Evolutionary conservation across 108 stramenopile genomes (phyloP).

Genomic region (Cyclostephanos tholiformis): DNA sequence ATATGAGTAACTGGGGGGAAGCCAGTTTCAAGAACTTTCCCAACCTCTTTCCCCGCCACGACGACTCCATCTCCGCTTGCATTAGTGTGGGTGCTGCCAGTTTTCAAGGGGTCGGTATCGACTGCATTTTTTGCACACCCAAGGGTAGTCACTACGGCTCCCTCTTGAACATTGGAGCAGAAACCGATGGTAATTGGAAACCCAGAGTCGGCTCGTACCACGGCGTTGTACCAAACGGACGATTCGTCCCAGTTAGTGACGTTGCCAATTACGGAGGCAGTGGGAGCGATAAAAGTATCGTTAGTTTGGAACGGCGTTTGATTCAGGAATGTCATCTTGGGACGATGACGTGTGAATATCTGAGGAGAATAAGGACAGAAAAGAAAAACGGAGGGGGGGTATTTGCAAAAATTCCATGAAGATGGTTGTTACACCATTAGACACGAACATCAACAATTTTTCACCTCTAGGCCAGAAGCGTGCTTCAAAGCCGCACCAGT

Average conservation of each 20-base stretch:
- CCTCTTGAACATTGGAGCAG: conserved; percentile 85
- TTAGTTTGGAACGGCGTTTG: conserved; percentile 81
- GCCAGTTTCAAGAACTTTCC: conserved; percentile 64
- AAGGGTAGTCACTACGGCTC: conserved; percentile 86
- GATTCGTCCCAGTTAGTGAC: conserved; percentile 95
- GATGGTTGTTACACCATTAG: not conserved
- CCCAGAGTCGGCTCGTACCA: conserved; percentile 89
- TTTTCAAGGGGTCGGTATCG: conserved; percentile 47
- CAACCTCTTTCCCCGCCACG: conserved; percentile 40
- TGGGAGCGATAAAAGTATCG: conserved; percentile 95
- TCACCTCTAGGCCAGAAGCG: conserved; percentile 60
- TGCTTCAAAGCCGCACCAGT: conserved; percentile 67
- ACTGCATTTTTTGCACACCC: conserved; percentile 53
- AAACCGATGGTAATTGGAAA: conserved; percentile 88
- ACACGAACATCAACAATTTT: conserved; percentile 1
- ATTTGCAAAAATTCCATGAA: not conserved
- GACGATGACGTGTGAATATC: conserved; percentile 88
- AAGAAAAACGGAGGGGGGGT: conserved; percentile 6
- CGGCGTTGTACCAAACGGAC: conserved; percentile 97
- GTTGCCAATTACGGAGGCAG: conserved; percentile 96
- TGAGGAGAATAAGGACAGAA: conserved; percentile 25
- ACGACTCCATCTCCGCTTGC: conserved; percentile 40
- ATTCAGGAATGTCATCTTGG: conserved; percentile 78
- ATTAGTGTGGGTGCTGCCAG: conserved; percentile 31
- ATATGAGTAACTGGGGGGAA: conserved; percentile 84